Evolutionary conservation across 179 eudicot genomes (phyloP).

Genomic region (Silene coronaria): DNA sequence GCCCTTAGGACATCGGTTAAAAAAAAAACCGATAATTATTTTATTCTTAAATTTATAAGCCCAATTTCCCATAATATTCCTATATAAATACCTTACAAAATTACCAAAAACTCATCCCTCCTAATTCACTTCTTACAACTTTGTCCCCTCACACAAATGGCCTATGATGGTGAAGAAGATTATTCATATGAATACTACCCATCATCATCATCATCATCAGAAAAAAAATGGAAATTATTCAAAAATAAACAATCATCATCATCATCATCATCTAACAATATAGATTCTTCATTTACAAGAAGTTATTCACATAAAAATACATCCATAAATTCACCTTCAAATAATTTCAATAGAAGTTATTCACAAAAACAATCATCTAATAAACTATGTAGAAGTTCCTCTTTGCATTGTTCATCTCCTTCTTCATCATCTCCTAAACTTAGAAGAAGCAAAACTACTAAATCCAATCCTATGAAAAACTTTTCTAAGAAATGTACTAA

Average conservation of each 20-base stretch:
- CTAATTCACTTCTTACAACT: not conserved
- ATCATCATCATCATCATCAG: conserved; percentile 25
- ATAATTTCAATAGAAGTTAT: not conserved
- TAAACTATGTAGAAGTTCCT: conserved; percentile 26
- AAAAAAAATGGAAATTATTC: conserved; percentile 56
- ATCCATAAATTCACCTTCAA: conserved; percentile 31
- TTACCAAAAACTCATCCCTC: conserved; percentile 10
- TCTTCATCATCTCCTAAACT: conserved; percentile 19
- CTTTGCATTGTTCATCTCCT: conserved; percentile 26
- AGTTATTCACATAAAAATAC: conserved; percentile 50
- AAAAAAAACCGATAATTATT: too few species aligned
- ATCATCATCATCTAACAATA: conserved; percentile 5
- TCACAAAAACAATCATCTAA: too few species aligned
- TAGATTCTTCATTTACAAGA: conserved; percentile 37
- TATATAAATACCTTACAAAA: conserved; percentile 21
- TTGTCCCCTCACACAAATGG: conserved; percentile 20
- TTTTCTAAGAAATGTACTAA: conserved; percentile 32
- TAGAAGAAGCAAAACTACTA: conserved; percentile 11
- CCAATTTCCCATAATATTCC: not conserved
- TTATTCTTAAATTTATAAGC: too few species aligned
- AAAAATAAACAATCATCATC: conserved; percentile 32
- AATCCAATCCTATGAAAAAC: conserved; percentile 17
- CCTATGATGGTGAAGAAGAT: conserved; percentile 33
- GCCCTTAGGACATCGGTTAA: too few species aligned
- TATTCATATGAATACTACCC: conserved; percentile 8